Evolutionary conservation across 2,329 filamentous ascomycete genomes (phyloP).

Genomic region (Phoma sp.): DNA sequence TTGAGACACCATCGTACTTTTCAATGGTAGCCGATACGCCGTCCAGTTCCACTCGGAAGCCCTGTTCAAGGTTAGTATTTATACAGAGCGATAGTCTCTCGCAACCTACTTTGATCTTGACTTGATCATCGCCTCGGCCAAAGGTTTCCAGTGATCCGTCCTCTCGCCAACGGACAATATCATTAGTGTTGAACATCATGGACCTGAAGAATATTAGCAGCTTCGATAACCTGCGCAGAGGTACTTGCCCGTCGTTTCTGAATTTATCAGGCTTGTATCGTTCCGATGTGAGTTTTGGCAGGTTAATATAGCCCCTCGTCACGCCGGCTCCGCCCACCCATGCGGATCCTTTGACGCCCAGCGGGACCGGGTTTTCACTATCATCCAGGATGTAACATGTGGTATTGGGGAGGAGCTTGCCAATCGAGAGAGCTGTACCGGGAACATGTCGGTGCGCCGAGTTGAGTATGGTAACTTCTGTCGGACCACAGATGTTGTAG

Average conservation of each 20-base stretch:
- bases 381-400: slow-evolving; percentile 62
- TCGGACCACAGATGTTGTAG: slow-evolving; percentile 65
- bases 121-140: slow-evolving; percentile 66
- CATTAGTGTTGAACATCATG: slow-evolving; percentile 67
- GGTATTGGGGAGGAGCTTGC: slow-evolving; percentile 63
- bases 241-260: slow-evolving; percentile 56
- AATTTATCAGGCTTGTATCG: slow-evolving; percentile 61
- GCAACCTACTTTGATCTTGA: slow-evolving; percentile 60
- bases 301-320: slow-evolving; percentile 62
- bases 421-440: slow-evolving; percentile 60
- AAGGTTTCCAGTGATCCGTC: slow-evolving; percentile 63
- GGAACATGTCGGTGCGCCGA: slow-evolving; percentile 60
- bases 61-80: slow-evolving; percentile 40
- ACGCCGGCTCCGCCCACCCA: slow-evolving; percentile 65
- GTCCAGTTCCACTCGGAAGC: slow-evolving; percentile 67
- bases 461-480: slow-evolving; percentile 66
- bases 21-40: slow-evolving; percentile 55
- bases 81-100: not conserved
- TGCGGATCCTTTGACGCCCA: slow-evolving; percentile 60
- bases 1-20: slow-evolving; percentile 48
- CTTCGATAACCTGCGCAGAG: not conserved
- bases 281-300: slow-evolving; percentile 58
- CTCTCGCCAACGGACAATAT: slow-evolving; percentile 61
- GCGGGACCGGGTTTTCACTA: slow-evolving; percentile 52
- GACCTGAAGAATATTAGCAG: slow-evolving; percentile 23